phyloP scores from a whole-genome alignment of 768 basidiomycete species.

The Naganishia vaughanmartiniae region DNA sequence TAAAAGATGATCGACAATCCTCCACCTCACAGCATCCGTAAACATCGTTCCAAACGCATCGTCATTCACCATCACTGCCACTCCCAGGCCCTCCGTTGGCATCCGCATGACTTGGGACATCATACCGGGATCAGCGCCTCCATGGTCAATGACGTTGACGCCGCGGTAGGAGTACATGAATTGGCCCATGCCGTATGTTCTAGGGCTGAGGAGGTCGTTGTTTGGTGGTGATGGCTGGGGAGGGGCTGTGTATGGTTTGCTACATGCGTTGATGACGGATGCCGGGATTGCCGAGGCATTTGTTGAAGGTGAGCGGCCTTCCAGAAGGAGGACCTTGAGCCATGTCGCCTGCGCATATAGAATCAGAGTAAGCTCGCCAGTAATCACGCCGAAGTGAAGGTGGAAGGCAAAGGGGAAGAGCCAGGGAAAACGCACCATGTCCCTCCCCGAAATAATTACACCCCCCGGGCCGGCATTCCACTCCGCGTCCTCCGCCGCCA shows the following conservation, averaged over 20 bases:
- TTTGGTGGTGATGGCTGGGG: background rate
- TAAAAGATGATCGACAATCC: constrained; percentile 27
- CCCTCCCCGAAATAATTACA: constrained; percentile 33
- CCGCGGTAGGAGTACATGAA: constrained; percentile 38
- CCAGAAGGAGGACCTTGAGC: constrained; percentile 37
- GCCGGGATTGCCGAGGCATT: constrained; percentile 35
- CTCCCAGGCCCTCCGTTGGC: constrained; percentile 38
- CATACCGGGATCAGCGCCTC: constrained; percentile 42
- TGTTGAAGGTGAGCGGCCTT: constrained; percentile 18
- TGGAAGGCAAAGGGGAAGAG: background rate
- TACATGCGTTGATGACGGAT: constrained; percentile 24
- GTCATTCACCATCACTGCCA: constrained; percentile 43
- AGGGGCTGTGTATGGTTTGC: constrained; percentile 13
- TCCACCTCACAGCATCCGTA: constrained; percentile 25
- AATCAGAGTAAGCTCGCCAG: background rate
- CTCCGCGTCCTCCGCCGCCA: constrained; percentile 30
- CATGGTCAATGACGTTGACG: constrained; percentile 34
- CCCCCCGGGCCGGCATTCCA: constrained; percentile 40
- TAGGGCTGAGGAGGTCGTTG: constrained; percentile 26
- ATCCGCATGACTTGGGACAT: constrained; percentile 34
- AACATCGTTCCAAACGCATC: constrained; percentile 12
- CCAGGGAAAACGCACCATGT: constrained; percentile 37
- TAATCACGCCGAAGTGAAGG: background rate
- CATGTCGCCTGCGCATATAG: constrained; percentile 38
- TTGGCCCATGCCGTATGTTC: constrained; percentile 43